Base-by-base conservation (phyloP, 345 rosid genomes). In the Dimocarpus longan region DNA sequence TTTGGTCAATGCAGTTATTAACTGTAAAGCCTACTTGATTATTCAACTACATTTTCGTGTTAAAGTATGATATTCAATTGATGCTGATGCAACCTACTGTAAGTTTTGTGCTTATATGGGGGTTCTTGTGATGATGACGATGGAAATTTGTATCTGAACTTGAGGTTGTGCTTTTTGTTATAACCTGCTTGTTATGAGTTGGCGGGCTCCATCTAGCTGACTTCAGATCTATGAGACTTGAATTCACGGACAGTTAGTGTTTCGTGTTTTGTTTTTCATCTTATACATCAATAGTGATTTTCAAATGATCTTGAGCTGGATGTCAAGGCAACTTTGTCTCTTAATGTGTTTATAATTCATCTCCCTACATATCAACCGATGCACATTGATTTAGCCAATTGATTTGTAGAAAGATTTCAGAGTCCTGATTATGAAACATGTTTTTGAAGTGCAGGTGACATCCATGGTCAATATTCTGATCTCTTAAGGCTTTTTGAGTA, bases 381-480 rank as follows among this genome's bases (percentile, higher is more conserved):
- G 28, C 44, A 15, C 44, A 1, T 59, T 60, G 9, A 40, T 69
- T 10, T 57, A 39, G 22, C 44, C 46, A 57, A 24, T 26, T 57
- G 66, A 50, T 46, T 71, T 26, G 59, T 28, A 42, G 50, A 78
- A 15, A 68, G 75, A 42, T 56, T 26, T 75, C 57, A 19, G 13
- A 18, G 19, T 70, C 22, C 18, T 62, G 67, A 64, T 70, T 21
- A 24, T 67, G 40, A 28, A 52, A 72, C 24, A 21, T 79, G 79
- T 81, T 78, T 79, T 52, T 79, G 83, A 62, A 70, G 66, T 83
- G 78, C 90, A 92, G 98, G 96, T 75, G 98, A 93, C 79, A 91
- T 92, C 74, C 96, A 93, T 77, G 96, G 98, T 67, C 98, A 93
- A 75, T 93, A 91, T 87, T 86, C 96, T 16, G 98, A 93, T 75